Evolutionary conservation across 495 filamentous ascomycete genomes (phyloP), one percentile per base, ranked within the genome.

Genomic region (Penicillium goetzii): DNA sequence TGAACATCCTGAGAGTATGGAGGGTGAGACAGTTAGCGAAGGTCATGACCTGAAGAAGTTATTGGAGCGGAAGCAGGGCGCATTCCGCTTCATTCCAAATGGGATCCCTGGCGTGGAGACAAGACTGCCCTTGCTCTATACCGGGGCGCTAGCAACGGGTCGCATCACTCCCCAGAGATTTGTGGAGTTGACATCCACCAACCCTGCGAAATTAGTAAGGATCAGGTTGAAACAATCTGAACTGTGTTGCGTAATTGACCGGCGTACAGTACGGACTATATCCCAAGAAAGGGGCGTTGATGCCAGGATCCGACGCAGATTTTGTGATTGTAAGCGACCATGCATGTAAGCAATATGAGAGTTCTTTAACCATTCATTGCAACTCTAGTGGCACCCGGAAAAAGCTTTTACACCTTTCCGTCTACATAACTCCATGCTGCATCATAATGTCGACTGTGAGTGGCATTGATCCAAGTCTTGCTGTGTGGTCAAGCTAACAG

Each of bases 81-180:
- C 54, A 83, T 86, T 59, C 41, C 12, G 43, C 4, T 56, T 62
- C 3, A 66, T 66, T 34, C 84, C 85, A 8, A 88, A 89, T 61
- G 86, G 85, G 0, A 75, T 82, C n/a, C 84, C 85, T 0, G 86
- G 86, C 0, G 73, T 89, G 9, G 85, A 88, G 68, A 88, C 85
- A 12, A 71, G 85, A n/a, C 69, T 89, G 36, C 70, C 85, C 11
- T 68, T 83, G 6, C 64, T 78, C 1, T 75, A 81, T 56, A 77
- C 73, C 19, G 63, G 58, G 10, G 69, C 69, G 2, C 66, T 75
- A 4, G 59, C 77, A 14, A 65, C 70, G 11, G 76, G 78, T n/a
- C 74, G 79, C 11, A 68, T 89, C 10, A 71, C 76, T 0, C 63
- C 83, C 2, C 80, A 81, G 60, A 83, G 81, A 54, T 88, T 87